Base-by-base conservation (phyloP, 1,284 basidiomycete species). In the Inonotus obliquus region DNA sequence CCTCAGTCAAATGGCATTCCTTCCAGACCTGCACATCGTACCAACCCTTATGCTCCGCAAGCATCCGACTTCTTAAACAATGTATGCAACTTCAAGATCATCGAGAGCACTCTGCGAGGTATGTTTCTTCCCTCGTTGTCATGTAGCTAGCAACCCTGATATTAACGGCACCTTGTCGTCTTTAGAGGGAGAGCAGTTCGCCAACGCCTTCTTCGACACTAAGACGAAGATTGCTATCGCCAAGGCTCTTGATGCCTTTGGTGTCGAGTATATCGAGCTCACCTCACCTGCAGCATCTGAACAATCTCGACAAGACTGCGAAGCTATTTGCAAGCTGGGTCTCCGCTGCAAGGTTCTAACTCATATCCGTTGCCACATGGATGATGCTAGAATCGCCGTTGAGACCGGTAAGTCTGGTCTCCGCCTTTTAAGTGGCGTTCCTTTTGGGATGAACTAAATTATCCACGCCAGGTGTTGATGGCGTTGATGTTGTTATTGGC, bases 221-320 rank as follows among this genome's bases (percentile, higher is more conserved):
- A 96, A 97, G 83, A 99, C 96, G 79, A 99, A 99, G 86, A 98
- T 98, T 76, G 95, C 96, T 74, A 99, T 99, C 70, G 97, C 97
- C 69, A 96, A 91, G 81, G 95, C 91, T 35, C 86, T 97, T 59
- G 95, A 97, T 81, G 94, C 94, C 57, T 98, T 98, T 72, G 97
- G 97, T 72, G 97, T 99, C 65, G 97, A 99, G 76, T 99, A 98
- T 84, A 96, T 99, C 73, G 97, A 99, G 76, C 87, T 99, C 72
- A 99, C 97, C 27, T 98, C 96, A 23, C 97, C 97, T 54, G 96
- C 93, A 54, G 97, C 97, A 35, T 98, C 96, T 7, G 96, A 98
- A 73, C 96, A 99, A 77, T 97, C 95, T 29, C 85, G 93, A 58
- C 78, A 81, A 29, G 96, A 99, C 74, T 99, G 97, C 78, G 95